Conservation (phyloP, 345 rosid genomes). For the Eucalyptus cladocalyx region DNA sequence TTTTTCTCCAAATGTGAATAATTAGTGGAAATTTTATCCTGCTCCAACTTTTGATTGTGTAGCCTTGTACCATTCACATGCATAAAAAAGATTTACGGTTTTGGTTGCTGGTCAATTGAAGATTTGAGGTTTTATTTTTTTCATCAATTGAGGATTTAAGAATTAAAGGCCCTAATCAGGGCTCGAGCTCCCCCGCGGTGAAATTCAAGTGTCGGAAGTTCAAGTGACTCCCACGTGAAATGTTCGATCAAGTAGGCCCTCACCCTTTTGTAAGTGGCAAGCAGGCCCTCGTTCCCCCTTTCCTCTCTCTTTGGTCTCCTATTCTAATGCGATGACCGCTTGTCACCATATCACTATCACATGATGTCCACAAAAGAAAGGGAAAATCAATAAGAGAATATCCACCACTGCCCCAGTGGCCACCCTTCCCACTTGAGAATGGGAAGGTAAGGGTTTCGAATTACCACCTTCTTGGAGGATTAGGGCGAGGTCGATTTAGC, state of each 20-base stretch:
- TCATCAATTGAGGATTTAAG: background rate
- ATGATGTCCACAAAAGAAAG: background rate
- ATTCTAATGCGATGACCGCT: background rate
- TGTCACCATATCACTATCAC: background rate
- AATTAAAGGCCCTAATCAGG: background rate
- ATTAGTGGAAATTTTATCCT: background rate
- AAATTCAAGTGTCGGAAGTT: background rate
- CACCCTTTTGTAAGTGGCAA: background rate
- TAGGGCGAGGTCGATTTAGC: too few relatives aligned
- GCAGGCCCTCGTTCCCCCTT: background rate
- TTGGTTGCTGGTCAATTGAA: background rate
- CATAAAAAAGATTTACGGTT: background rate
- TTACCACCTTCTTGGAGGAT: too few relatives aligned
- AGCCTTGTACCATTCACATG: background rate
- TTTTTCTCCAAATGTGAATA: background rate
- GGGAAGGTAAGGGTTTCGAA: too few relatives aligned
- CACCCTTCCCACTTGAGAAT: too few relatives aligned
- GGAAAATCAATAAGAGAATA: background rate
- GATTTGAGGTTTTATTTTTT: background rate
- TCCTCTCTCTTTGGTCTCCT: background rate
- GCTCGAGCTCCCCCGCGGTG: background rate
- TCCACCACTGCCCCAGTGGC: background rate
- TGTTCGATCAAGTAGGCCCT: background rate
- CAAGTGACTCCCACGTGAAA: background rate
- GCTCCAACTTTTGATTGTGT: background rate